These are phyloP conservation scores for Dactylorhiza incarnata DNA, from an alignment of 106 monocot species.

Conservation along the genomic window DNA sequence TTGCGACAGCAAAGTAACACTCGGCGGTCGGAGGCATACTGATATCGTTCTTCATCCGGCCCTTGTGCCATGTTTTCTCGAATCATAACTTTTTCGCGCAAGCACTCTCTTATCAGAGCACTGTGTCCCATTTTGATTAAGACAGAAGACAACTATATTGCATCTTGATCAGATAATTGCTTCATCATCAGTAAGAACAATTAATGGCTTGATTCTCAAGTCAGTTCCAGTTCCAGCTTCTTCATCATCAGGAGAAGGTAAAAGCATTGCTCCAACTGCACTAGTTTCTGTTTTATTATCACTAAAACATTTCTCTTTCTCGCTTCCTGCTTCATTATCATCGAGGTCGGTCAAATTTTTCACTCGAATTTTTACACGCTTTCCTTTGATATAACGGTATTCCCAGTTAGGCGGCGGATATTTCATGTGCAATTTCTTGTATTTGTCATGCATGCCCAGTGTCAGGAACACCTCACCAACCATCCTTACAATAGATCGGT, in stretches of 20 bases:
- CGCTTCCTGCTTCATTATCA: background rate
- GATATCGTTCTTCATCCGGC: background rate
- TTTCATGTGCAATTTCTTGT: slow-evolving; percentile 52
- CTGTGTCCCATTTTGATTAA: background rate
- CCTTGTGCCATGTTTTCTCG: background rate
- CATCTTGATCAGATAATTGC: background rate
- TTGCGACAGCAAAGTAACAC: background rate
- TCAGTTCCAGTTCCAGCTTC: background rate
- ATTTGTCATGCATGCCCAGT: slow-evolving; percentile 76
- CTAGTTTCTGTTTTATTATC: background rate
- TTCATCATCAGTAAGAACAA: background rate
- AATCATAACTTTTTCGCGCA: background rate
- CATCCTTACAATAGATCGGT: slow-evolving; percentile 47
- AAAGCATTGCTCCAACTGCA: background rate
- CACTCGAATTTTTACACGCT: slow-evolving; percentile 52
- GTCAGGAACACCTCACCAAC: slow-evolving; percentile 68
- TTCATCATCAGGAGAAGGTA: background rate
- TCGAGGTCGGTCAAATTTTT: slow-evolving; percentile 4
- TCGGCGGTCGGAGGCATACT: background rate
- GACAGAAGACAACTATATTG: background rate
- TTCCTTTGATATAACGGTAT: slow-evolving; percentile 90
- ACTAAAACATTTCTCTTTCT: background rate
- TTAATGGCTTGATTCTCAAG: background rate
- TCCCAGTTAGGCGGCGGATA: slow-evolving; percentile 90
- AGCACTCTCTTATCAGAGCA: background rate